phyloP scores from a whole-genome alignment of 2,329 filamentous ascomycete genomes.

The Exophiala spinifera region DNA sequence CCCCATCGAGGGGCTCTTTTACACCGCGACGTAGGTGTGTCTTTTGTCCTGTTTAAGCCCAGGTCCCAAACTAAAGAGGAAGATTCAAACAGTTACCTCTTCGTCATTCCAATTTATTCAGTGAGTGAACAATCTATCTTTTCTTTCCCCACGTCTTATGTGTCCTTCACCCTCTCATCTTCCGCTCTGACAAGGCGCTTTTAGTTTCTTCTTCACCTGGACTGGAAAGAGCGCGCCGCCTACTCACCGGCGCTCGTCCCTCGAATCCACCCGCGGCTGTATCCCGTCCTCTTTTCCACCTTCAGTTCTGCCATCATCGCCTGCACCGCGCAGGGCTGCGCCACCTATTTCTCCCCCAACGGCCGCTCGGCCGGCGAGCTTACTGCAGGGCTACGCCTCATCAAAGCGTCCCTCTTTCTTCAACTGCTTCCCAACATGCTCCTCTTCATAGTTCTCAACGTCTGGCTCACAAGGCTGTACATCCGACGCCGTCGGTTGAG shows the following conservation, averaged over 20 bases:
- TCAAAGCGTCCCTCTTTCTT: conserved; percentile 17
- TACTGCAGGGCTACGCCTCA: conserved; percentile 7
- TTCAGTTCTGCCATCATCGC: conserved; percentile 16
- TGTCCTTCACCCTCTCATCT: too few species aligned
- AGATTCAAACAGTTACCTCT: neutral
- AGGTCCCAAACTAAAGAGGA: too few species aligned
- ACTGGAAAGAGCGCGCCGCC: too few species aligned
- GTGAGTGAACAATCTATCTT: neutral
- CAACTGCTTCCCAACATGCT: conserved; percentile 11
- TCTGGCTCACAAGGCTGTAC: neutral
- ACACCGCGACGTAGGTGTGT: conserved; percentile 18
- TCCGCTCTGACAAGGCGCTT: neutral
- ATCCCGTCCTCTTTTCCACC: neutral
- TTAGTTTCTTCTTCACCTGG: too few species aligned
- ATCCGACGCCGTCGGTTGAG: neutral
- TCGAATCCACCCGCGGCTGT: neutral
- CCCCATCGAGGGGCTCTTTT: conserved; percentile 17
- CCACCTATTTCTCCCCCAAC: conserved; percentile 15
- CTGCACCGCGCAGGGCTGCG: conserved; percentile 11
- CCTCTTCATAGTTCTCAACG: neutral
- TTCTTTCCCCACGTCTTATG: too few species aligned
- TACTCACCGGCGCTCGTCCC: neutral
- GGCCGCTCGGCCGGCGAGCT: neutral
- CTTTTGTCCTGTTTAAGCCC: neutral
- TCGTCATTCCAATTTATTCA: conserved; percentile 13